These are phyloP conservation scores for Botrytis tulipae DNA, from an alignment of 2,329 filamentous ascomycete genomes.

Conservation along the genomic window DNA sequence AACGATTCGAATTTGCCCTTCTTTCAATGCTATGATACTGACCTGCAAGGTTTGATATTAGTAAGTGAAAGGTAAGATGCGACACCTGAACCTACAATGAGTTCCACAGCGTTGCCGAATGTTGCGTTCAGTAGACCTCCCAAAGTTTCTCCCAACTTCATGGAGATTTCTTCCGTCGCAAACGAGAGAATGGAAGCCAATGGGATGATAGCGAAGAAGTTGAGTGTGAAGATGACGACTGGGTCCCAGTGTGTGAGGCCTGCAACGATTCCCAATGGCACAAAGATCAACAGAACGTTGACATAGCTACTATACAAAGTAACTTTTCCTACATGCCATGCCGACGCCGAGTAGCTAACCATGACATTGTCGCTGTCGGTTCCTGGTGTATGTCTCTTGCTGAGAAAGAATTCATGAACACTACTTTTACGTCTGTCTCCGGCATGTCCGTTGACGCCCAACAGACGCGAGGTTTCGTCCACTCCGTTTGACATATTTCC, in stretches of 20 bases:
- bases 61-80: not conserved
- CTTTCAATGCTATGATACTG: constrained; percentile 83
- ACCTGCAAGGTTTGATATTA: constrained; percentile 53
- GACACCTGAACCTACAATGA: constrained; percentile 44
- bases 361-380: constrained; percentile 32
- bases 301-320: constrained; percentile 47
- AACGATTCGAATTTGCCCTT: constrained; percentile 88
- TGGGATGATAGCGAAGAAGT: constrained; percentile 60
- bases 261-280: constrained; percentile 72
- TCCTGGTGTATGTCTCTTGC: constrained; percentile 33
- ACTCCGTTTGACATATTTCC: constrained; percentile 6
- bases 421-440: constrained; percentile 23
- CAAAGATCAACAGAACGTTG: constrained; percentile 75
- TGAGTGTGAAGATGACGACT: constrained; percentile 55
- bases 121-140: constrained; percentile 54
- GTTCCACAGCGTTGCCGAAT: constrained; percentile 53
- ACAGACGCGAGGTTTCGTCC: constrained; percentile 29
- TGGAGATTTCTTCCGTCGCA: constrained; percentile 42
- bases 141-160: constrained; percentile 56
- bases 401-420: constrained; percentile 32
- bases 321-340: constrained; percentile 34
- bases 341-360: constrained; percentile 28
- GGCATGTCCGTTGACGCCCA: constrained; percentile 24
- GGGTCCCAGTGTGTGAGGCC: constrained; percentile 50
- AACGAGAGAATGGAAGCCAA: constrained; percentile 49